Base-by-base conservation (phyloP, 2,329 filamentous ascomycete species). In the Fusarium bulbicola region DNA sequence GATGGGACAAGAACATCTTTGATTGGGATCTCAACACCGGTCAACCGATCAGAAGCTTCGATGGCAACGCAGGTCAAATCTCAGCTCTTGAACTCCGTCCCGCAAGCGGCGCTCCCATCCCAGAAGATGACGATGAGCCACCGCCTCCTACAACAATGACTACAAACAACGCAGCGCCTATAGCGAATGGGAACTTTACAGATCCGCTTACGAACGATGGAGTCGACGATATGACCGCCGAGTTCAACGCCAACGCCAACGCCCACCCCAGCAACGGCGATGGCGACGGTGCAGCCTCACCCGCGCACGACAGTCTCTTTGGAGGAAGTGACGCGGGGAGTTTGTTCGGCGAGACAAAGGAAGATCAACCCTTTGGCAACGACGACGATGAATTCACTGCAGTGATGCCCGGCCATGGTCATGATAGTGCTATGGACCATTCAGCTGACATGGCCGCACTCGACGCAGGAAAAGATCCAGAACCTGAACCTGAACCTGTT, bases 21-120 rank as follows among this genome's bases (percentile, higher is more conserved):
- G 95, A 98, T 80, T 99, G 96, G 96, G 96, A 98, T 80, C 82
- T 99, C 32, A 94, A 98, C 77, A 96, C 90, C 3, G 96, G 96
- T 1, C 87, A 92, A 76, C 87, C 92, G 12, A 91, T 91, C 73
- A 89, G 95, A 16, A 88, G 88, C 9, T 99, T 96, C 78, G 91
- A 92, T 52, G 92, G 92, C 5, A 93, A 88, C 59, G 93, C 92
- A 20, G 87, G 93, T 11, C 96, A 99, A 79, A 95, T 98, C 66
- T 96, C 94, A 5, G 91, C 94, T 5, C 91, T 99, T 45, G 95
- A 98, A 81, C 88, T 94, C 64, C 89, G 96, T 7, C 95, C 96
- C 5, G 86, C 92, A 59, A 94, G 91, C 30, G 92, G 90, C 37
- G 83, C 93, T 0, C 91, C 93, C 3, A 89, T 98, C 3, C 94